Percentiles rank a stretch among this genome's conserved stretches.
phyloP scores from a whole-genome alignment of 768 basidiomycete species.

The Lentinula edodes region DNA sequence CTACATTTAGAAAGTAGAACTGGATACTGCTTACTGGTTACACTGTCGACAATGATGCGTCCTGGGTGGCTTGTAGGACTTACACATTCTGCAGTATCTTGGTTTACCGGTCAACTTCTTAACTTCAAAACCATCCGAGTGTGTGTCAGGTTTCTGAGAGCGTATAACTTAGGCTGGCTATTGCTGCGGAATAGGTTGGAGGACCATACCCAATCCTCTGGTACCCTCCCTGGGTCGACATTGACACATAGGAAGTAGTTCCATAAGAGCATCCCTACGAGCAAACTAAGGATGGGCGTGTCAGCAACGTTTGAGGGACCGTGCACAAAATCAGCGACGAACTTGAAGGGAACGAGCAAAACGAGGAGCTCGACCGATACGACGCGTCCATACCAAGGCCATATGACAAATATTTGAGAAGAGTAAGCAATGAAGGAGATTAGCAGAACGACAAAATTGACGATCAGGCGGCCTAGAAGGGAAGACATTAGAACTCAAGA shows the following conservation, averaged over 20 bases:
- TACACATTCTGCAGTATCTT: constrained; percentile 83
- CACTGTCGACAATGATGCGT: constrained; percentile 93
- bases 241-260: constrained; percentile 83
- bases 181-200: background rate
- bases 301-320: background rate
- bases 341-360: constrained; percentile 92
- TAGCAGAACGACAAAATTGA: constrained; percentile 63
- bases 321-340: constrained; percentile 20
- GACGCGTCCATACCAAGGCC: constrained; percentile 86
- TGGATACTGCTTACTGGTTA: constrained; percentile 49
- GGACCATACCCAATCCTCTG: constrained; percentile 63
- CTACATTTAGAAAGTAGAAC: background rate
- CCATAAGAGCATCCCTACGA: constrained; percentile 77
- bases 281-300: constrained; percentile 39
- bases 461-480: constrained; percentile 55
- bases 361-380: constrained; percentile 68
- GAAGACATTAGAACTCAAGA: constrained; percentile 25
- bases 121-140: constrained; percentile 77
- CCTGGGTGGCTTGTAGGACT: constrained; percentile 79
- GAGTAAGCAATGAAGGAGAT: constrained; percentile 86
- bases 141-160: constrained; percentile 67
- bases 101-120: constrained; percentile 83
- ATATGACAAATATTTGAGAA: constrained; percentile 58
- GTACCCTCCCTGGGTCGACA: constrained; percentile 84
- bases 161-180: background rate